Evolutionary conservation across 495 filamentous ascomycete species (phyloP).

Genomic region (Physcia stellaris): DNA sequence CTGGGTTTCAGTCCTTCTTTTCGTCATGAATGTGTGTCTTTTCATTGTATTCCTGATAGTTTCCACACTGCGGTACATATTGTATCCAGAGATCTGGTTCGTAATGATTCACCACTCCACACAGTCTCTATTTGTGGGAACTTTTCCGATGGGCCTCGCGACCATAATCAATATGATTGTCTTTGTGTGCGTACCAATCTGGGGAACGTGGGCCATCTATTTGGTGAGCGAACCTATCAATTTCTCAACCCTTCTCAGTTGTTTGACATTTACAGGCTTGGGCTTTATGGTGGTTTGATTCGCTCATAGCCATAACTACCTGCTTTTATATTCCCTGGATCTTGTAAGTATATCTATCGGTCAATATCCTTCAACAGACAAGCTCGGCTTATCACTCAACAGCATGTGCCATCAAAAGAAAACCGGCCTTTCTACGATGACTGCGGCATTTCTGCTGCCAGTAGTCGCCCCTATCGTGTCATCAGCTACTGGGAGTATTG

Average conservation of each 20-base stretch:
- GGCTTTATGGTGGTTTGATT: slow-evolving; percentile 48
- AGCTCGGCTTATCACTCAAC: background rate
- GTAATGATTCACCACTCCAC: slow-evolving; percentile 37
- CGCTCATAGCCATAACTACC: slow-evolving; percentile 31
- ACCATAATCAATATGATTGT: slow-evolving; percentile 40
- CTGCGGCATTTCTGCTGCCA: slow-evolving; percentile 46
- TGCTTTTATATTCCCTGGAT: slow-evolving; percentile 41
- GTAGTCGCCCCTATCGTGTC: slow-evolving; percentile 47
- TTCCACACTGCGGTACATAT: slow-evolving; percentile 28
- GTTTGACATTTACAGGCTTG: slow-evolving; percentile 21
- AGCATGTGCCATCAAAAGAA: slow-evolving; percentile 25
- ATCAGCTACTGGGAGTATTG: slow-evolving; percentile 39
- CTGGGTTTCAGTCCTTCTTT: slow-evolving; percentile 29
- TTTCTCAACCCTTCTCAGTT: background rate
- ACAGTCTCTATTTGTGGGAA: slow-evolving; percentile 40
- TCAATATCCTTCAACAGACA: background rate
- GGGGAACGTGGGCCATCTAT: slow-evolving; percentile 27
- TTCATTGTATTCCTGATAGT: slow-evolving; percentile 26
- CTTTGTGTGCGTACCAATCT: slow-evolving; percentile 37
- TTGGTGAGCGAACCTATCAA: slow-evolving; percentile 9
- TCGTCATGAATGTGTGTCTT: slow-evolving; percentile 28
- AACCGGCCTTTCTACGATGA: slow-evolving; percentile 34
- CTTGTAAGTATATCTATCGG: slow-evolving; percentile 25
- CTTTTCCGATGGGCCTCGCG: slow-evolving; percentile 43
- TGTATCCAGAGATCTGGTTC: slow-evolving; percentile 34